Conservation (phyloP, 2,329 filamentous ascomycete genomes). For the Periglandula ipomoeae region DNA sequence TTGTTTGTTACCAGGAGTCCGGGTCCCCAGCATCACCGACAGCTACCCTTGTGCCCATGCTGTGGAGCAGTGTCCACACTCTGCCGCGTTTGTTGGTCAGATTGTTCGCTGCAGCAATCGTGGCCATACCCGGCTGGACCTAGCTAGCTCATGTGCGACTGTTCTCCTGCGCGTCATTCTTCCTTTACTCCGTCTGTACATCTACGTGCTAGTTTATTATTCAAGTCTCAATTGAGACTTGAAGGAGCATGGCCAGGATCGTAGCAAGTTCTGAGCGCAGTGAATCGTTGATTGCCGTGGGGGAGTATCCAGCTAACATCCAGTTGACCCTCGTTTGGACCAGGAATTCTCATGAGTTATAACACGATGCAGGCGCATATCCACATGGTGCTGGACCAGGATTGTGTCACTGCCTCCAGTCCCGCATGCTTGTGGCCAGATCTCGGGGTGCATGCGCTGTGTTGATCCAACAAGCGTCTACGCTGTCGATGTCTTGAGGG, state of each 20-base stretch:
- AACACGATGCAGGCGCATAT: neutral
- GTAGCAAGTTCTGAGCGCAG: too few species aligned
- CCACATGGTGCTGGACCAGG: neutral
- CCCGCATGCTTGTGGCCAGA: neutral
- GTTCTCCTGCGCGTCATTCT: neutral
- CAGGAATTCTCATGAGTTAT: too few species aligned
- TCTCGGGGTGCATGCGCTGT: neutral
- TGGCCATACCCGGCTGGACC: neutral
- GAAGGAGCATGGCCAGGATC: too few species aligned
- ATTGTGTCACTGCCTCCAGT: neutral
- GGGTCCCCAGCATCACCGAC: neutral
- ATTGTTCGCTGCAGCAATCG: neutral
- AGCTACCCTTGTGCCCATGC: neutral
- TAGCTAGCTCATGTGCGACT: neutral
- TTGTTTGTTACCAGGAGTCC: neutral
- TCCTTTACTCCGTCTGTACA: neutral
- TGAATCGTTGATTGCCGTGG: too few species aligned
- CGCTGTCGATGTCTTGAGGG: neutral
- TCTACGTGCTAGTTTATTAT: too few species aligned
- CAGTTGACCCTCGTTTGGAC: too few species aligned
- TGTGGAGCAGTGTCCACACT: neutral
- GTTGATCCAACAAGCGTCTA: neutral
- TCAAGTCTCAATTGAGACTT: too few species aligned
- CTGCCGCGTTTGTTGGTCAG: neutral
- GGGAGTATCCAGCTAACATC: too few species aligned